Percentiles rank a stretch among this genome's conserved stretches.
Conservation (phyloP, 805 yeast species). For the Nakazawaea siamensis region DNA sequence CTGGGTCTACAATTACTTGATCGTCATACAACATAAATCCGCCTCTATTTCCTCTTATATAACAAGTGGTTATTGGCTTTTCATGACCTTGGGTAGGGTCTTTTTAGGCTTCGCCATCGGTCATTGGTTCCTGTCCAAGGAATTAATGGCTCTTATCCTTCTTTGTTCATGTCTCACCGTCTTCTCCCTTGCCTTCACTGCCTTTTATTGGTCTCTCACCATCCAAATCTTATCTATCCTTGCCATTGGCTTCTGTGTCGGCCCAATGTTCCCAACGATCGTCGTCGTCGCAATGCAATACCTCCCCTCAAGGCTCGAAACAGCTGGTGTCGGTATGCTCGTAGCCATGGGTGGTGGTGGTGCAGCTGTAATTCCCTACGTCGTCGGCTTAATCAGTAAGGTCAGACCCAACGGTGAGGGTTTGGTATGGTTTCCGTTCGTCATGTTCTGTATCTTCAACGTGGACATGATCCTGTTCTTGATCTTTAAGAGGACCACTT, state of each 20-base stretch:
- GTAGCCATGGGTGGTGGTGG: slow-evolving; percentile 82
- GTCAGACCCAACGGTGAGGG: slow-evolving; percentile 21
- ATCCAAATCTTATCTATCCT: slow-evolving; percentile 29
- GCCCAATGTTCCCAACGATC: slow-evolving; percentile 60
- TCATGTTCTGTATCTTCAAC: slow-evolving; percentile 16
- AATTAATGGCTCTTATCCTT: slow-evolving; percentile 30
- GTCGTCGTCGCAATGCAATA: slow-evolving; percentile 55
- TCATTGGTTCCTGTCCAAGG: slow-evolving; percentile 27
- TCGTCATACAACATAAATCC: slow-evolving; percentile 27
- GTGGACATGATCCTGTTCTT: slow-evolving; percentile 13
- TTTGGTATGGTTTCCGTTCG: slow-evolving; percentile 21
- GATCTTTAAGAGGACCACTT: neutral
- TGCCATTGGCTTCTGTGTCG: slow-evolving; percentile 39
- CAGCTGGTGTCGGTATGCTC: slow-evolving; percentile 64
- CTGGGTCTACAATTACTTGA: slow-evolving; percentile 41
- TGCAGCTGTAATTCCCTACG: slow-evolving; percentile 65
- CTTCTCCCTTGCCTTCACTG: slow-evolving; percentile 25
- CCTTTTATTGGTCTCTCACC: slow-evolving; percentile 14
- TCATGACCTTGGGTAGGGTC: slow-evolving; percentile 40
- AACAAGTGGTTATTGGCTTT: slow-evolving; percentile 45
- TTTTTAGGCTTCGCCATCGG: slow-evolving; percentile 41
- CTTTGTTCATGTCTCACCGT: slow-evolving; percentile 28
- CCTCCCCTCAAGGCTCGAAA: slow-evolving; percentile 52
- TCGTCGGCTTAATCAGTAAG: slow-evolving; percentile 43
- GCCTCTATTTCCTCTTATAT: slow-evolving; percentile 35